These are phyloP conservation scores for Mediolabrus comicus DNA, from an alignment of 108 stramenopile species.

Conservation along the genomic window DNA sequence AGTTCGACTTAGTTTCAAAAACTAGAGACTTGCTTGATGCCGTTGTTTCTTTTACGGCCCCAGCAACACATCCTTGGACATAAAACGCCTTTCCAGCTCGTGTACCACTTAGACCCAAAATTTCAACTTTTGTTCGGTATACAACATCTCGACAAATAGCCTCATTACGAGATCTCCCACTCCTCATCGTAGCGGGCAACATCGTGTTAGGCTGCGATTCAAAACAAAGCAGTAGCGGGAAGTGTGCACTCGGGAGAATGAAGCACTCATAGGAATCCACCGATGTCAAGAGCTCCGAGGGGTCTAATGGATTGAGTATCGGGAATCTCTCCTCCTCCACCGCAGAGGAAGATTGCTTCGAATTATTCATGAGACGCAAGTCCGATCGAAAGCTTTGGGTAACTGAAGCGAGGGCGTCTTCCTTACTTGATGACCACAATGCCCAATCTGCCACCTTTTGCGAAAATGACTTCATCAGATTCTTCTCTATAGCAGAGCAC, in stretches of 20 bases:
- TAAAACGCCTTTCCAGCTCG: conserved; percentile 27
- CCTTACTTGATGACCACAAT: conserved; percentile 78
- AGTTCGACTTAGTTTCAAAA: conserved; percentile 73
- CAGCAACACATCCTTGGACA: conserved; percentile 68
- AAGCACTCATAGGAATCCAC: conserved; percentile 74
- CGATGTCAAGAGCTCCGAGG: conserved; percentile 52
- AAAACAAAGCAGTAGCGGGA: conserved; percentile 80
- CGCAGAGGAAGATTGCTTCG: not conserved
- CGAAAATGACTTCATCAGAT: conserved; percentile 66
- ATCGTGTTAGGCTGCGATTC: conserved; percentile 29
- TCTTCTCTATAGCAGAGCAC: conserved; percentile 65
- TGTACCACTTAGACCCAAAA: conserved; percentile 31
- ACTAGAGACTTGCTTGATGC: conserved; percentile 41
- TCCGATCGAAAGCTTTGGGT: conserved; percentile 65
- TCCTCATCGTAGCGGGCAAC: not conserved
- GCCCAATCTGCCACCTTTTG: conserved; percentile 87
- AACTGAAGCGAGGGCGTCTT: conserved; percentile 62
- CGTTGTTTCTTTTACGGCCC: conserved; percentile 57
- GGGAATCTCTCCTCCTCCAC: conserved; percentile 23
- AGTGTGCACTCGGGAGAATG: conserved; percentile 86
- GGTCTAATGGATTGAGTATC: conserved; percentile 75
- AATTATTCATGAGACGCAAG: conserved; percentile 37
- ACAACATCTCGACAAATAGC: conserved; percentile 42
- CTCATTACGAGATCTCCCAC: not conserved
- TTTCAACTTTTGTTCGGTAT: conserved; percentile 69